Base-by-base conservation (phyloP, 495 filamentous ascomycete genomes). In the Geopyxis carbonaria region DNA sequence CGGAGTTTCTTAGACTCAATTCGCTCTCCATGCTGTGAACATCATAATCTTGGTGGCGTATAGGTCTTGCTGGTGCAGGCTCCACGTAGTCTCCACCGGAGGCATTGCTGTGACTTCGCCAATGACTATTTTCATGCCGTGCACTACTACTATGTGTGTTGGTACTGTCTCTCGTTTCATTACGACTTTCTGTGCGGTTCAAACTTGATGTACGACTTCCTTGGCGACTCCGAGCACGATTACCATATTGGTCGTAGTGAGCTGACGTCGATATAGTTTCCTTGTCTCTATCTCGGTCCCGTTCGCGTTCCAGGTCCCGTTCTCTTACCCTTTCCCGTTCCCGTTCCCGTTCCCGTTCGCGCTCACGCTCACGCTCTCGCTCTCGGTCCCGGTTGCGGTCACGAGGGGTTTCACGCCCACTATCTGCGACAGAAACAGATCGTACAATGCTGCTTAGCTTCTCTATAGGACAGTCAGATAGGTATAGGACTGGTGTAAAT, bases 381-480 rank as follows among this genome's bases (percentile, higher is more conserved):
- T 58, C 45, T 36, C 61, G 39, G 41, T 61, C 36, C 32, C 48
- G 32, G 30, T 56, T 39, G 53, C 53, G 36, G 43, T 45, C 34
- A 43, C 58, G 19, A 38, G 61, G 48, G 57, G 47, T 43, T 47
- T 53, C 46, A 59, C 35, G 45, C 61, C 56, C 19, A 61, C 62
- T 42, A 64, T 62, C 46, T 47, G 62, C 75, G 38, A 71, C 61
- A 19, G 83, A 80, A 13, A 79, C 78, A 9, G 80, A 84, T 48
- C 86, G 80, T 32, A 95, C 84, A 57, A 95, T 86, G 50, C 69
- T 91, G 60, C 82, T 93, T 31, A 99, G 71, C 68, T 94, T 95
- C 55, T 93, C 89, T 93, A 59, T 46, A 34, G 24, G 28, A 20
- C 40, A 47, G 19, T 19, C 28, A 10, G n/a, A 21, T 6, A 20